Percentiles rank a stretch among this genome's conserved stretches.
These are phyloP conservation scores for Ceratocystis lukuohia DNA, from an alignment of 2,329 filamentous ascomycete species.

Conservation along the genomic window DNA sequence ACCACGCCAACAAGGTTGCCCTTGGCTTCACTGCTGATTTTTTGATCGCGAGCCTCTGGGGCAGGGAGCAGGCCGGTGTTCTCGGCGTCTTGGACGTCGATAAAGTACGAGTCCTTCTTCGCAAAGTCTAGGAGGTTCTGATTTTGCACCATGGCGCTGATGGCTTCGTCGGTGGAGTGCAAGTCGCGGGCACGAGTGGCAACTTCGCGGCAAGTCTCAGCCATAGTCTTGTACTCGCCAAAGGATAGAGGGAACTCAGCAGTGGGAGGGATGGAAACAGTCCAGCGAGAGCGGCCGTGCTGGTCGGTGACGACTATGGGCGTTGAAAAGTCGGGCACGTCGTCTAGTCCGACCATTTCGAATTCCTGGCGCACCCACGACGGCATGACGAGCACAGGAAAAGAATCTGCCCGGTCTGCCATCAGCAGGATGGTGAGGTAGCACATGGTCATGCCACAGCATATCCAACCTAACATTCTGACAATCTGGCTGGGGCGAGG, in stretches of 20 bases:
- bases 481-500: conserved; percentile 45
- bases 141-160: conserved; percentile 25
- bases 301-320: conserved; percentile 57
- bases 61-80: conserved; percentile 45
- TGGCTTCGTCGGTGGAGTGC: conserved; percentile 26
- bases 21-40: conserved; percentile 24
- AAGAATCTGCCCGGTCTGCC: conserved; percentile 23
- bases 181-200: conserved; percentile 43
- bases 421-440: conserved; percentile 32
- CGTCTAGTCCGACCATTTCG: conserved; percentile 53
- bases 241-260: conserved; percentile 53
- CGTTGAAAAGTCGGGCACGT: conserved; percentile 57
- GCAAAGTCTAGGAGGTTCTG: conserved; percentile 28
- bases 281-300: conserved; percentile 58
- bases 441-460: conserved; percentile 36
- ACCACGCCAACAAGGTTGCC: conserved; percentile 37
- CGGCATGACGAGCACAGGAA: conserved; percentile 22
- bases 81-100: conserved; percentile 64
- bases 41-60: conserved; percentile 27
- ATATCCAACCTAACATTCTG: conserved; percentile 41
- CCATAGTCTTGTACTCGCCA: conserved; percentile 56
- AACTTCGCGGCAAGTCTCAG: conserved; percentile 51
- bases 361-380: conserved; percentile 34
- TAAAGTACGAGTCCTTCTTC: conserved; percentile 50
- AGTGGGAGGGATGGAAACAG: conserved; percentile 59